Percentiles rank a stretch among this genome's conserved stretches.
Conservation (phyloP, 495 filamentous ascomycete species). For the Hypoxylon crocopeplum region DNA sequence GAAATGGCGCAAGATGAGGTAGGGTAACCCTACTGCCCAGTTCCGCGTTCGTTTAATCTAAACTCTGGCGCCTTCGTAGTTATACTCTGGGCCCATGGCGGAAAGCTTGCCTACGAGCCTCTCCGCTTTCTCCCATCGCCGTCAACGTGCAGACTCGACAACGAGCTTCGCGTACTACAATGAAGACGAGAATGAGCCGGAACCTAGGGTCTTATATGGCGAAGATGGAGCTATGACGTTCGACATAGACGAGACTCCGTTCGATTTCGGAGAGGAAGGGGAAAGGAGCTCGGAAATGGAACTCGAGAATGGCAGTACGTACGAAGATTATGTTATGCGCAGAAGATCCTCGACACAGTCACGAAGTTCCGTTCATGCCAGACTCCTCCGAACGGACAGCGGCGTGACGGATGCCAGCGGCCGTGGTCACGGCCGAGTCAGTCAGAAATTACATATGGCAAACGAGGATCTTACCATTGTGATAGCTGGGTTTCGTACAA, state of each 20-base stretch:
- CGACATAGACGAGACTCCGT: conserved; percentile 50
- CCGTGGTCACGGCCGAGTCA: conserved; percentile 65
- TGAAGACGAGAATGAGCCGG: conserved; percentile 61
- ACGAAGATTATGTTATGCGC: conserved; percentile 49
- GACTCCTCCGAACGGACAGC: conserved; percentile 70
- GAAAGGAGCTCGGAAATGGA: conserved; percentile 50
- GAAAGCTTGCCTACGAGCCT: conserved; percentile 93
- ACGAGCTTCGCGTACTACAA: conserved; percentile 92
- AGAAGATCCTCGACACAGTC: conserved; percentile 53
- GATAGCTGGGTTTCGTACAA: conserved; percentile 88
- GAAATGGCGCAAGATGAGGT: conserved; percentile 99
- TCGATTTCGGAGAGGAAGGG: conserved; percentile 48
- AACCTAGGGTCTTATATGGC: conserved; percentile 20
- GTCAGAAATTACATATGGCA: conserved; percentile 89
- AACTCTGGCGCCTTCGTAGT: conserved; percentile 54
- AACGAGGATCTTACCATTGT: conserved; percentile 94
- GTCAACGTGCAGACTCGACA: conserved; percentile 77
- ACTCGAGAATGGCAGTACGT: conserved; percentile 44
- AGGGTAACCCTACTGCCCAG: conserved; percentile 22
- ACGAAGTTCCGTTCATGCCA: conserved; percentile 70
- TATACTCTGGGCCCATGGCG: conserved; percentile 91
- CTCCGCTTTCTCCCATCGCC: conserved; percentile 84
- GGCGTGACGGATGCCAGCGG: conserved; percentile 65
- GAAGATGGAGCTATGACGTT: conserved; percentile 27
- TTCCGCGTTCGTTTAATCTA: conserved; percentile 17